phyloP scores from a whole-genome alignment of 2,329 filamentous ascomycete genomes.

The Colletotrichum chlorophyti region DNA sequence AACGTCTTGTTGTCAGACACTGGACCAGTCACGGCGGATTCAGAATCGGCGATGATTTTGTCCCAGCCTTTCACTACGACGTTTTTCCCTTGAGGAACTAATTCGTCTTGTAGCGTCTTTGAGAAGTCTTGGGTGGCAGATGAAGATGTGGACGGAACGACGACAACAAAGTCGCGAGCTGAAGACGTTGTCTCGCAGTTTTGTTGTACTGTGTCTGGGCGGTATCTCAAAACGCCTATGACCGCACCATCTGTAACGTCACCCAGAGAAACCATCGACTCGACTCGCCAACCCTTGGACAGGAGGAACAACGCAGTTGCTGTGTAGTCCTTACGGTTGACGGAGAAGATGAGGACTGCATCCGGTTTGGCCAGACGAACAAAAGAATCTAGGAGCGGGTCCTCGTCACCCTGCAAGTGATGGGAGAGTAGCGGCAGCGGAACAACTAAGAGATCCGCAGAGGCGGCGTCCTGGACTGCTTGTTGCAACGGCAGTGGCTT shows the following conservation, averaged over 20 bases:
- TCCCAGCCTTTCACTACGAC: not conserved
- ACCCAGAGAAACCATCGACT: not conserved
- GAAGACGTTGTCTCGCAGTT: not conserved
- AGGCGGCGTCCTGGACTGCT: not conserved
- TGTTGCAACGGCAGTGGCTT: not conserved
- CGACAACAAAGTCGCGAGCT: not conserved
- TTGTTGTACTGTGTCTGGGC: not conserved
- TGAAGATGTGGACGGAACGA: not conserved
- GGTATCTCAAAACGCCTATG: not conserved
- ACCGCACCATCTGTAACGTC: not conserved
- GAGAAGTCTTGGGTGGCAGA: not conserved
- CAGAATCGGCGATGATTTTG: not conserved
- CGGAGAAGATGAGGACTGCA: not conserved
- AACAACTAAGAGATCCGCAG: not conserved
- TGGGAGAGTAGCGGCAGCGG: not conserved
- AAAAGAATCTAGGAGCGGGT: not conserved
- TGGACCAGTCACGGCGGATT: not conserved
- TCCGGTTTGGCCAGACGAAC: not conserved
- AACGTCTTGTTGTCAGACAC: not conserved
- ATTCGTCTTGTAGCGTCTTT: not conserved
- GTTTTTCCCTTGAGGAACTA: not conserved
- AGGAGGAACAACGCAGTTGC: not conserved
- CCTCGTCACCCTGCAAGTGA: not conserved
- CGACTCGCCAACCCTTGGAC: not conserved
- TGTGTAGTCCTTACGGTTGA: not conserved